These are phyloP conservation scores for Capronia coronata DNA, from an alignment of 2,329 filamentous ascomycete species.

Conservation along the genomic window DNA sequence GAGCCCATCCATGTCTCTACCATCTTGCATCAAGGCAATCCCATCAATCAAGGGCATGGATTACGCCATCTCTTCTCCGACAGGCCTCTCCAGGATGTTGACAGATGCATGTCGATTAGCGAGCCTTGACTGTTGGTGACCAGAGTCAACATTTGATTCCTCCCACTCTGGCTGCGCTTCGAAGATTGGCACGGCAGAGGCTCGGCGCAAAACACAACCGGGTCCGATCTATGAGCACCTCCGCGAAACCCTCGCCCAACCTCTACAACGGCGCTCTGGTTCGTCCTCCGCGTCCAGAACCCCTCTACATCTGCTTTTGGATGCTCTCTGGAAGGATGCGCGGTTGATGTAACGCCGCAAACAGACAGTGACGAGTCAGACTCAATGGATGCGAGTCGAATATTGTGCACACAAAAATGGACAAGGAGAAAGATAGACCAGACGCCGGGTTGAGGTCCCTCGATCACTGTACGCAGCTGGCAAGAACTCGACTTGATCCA, in stretches of 20 bases:
- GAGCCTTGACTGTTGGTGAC: neutral
- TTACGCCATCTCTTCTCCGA: conserved; percentile 6
- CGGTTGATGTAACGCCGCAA: conserved; percentile 3
- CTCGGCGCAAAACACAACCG: neutral
- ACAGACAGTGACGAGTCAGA: neutral
- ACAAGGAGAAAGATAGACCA: conserved; percentile 36
- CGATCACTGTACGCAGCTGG: conserved; percentile 57
- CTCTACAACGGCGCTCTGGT: neutral
- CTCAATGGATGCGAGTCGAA: conserved; percentile 13
- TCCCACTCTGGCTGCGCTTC: neutral
- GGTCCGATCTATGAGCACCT: neutral
- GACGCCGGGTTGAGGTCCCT: conserved; percentile 70
- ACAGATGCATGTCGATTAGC: conserved; percentile 9
- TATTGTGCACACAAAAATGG: conserved; percentile 31
- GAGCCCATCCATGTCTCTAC: neutral
- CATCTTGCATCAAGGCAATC: neutral
- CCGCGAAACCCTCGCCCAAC: neutral
- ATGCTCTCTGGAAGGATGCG: neutral
- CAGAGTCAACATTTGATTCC: neutral
- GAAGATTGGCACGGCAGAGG: neutral
- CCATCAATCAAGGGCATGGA: neutral
- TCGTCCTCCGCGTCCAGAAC: neutral
- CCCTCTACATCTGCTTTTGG: neutral
- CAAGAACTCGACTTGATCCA: neutral
- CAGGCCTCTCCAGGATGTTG: conserved; percentile 2